These are phyloP conservation scores for Carpinus viminea DNA, from an alignment of 306 rosid genomes.

Conservation along the genomic window DNA sequence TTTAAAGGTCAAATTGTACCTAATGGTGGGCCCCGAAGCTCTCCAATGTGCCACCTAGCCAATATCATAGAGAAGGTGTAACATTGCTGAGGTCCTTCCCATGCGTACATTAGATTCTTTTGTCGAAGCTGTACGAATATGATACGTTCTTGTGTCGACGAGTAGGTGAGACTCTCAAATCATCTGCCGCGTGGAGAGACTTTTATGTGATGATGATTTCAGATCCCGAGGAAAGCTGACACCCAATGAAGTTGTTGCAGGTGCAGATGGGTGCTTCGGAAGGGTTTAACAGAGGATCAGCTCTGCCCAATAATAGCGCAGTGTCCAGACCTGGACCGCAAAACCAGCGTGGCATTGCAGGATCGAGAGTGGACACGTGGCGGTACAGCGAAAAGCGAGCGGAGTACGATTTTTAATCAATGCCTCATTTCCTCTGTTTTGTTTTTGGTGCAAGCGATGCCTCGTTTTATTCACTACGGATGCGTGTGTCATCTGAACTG, in stretches of 20 bases:
- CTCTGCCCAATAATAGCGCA: neutral
- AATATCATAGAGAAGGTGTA: slow-evolving; percentile 25
- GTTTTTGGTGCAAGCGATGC: neutral
- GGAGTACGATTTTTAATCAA: slow-evolving; percentile 37
- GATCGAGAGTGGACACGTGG: slow-evolving; percentile 36
- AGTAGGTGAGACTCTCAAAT: neutral
- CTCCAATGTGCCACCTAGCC: slow-evolving; percentile 38
- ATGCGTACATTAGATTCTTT: slow-evolving; percentile 29
- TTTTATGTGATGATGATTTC: too few species aligned
- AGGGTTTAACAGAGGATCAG: neutral
- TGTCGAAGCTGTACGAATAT: neutral
- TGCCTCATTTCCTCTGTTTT: slow-evolving; percentile 1
- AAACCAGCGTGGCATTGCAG: neutral
- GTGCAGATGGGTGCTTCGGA: neutral
- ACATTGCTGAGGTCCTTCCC: slow-evolving; percentile 32
- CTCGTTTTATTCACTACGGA: slow-evolving; percentile 31
- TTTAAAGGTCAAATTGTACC: slow-evolving; percentile 31
- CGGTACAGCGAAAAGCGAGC: slow-evolving; percentile 30
- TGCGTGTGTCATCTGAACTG: slow-evolving; percentile 57
- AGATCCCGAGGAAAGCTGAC: neutral
- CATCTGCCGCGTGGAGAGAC: neutral
- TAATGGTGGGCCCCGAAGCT: slow-evolving; percentile 23
- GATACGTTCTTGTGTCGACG: neutral
- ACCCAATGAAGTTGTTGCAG: neutral
- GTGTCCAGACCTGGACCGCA: neutral